Percentiles rank a stretch among this genome's conserved stretches.
These are phyloP conservation scores for Vicia faba DNA, from an alignment of 306 rosid genomes.

Conservation along the genomic window DNA sequence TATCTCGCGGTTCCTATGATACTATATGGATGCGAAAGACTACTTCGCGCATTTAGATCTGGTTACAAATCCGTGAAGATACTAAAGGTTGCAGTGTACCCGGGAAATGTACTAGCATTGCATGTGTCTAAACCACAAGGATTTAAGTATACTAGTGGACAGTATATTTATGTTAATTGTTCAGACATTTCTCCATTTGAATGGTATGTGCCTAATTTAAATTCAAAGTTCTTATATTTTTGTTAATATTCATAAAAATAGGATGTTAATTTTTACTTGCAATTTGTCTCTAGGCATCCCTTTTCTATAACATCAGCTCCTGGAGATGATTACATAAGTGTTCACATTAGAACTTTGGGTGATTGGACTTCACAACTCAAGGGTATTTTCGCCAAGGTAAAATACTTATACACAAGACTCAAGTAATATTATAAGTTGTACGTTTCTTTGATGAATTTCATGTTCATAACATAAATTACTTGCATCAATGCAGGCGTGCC, in stretches of 20 bases:
- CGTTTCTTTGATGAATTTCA: background rate
- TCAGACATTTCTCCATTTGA: slow-evolving; percentile 76
- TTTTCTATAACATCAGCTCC: slow-evolving; percentile 90
- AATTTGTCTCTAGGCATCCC: slow-evolving; percentile 60
- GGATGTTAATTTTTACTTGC: slow-evolving; percentile 3
- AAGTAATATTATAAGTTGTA: background rate
- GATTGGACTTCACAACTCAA: slow-evolving; percentile 89
- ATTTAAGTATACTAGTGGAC: slow-evolving; percentile 81
- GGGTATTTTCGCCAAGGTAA: slow-evolving; percentile 71
- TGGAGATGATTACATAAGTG: slow-evolving; percentile 74
- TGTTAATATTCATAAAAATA: background rate
- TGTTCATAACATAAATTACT: slow-evolving; percentile 5
- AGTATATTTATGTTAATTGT: slow-evolving; percentile 73
- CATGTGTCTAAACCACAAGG: slow-evolving; percentile 83
- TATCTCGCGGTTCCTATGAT: slow-evolving; percentile 75
- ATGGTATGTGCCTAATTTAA: slow-evolving; percentile 55
- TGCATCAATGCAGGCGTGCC: slow-evolving; percentile 64
- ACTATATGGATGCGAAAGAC: slow-evolving; percentile 69
- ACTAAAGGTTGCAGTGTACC: slow-evolving; percentile 81
- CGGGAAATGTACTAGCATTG: slow-evolving; percentile 86
- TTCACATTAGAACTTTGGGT: slow-evolving; percentile 81
- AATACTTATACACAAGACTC: background rate
- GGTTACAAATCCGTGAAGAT: slow-evolving; percentile 62
- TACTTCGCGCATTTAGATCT: slow-evolving; percentile 74
- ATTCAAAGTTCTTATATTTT: background rate